Evolutionary conservation across 2,329 filamentous ascomycete genomes (phyloP).

Genomic region (Zymoseptoria crescenta): DNA sequence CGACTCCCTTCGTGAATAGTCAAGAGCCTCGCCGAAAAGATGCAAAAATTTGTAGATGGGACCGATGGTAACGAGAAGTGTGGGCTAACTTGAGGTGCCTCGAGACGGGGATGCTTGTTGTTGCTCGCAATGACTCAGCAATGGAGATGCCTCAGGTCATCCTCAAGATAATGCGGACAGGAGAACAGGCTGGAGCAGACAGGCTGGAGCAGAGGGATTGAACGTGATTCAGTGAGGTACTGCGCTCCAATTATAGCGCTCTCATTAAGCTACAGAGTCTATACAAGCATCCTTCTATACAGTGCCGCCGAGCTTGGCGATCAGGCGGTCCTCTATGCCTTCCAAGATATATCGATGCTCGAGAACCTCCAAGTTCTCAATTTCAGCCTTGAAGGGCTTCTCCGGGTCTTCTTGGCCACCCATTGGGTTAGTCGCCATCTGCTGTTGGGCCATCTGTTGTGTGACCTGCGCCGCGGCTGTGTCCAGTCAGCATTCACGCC

Average conservation of each 20-base stretch:
- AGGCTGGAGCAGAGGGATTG: background rate
- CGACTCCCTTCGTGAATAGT: background rate
- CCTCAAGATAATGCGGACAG: background rate
- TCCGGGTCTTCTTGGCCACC: slow-evolving; percentile 89
- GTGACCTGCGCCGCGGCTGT: slow-evolving; percentile 84
- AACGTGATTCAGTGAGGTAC: background rate
- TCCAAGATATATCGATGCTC: slow-evolving; percentile 90
- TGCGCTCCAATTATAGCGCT: background rate
- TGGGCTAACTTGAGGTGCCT: background rate
- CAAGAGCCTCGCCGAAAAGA: background rate
- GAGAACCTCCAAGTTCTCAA: slow-evolving; percentile 90
- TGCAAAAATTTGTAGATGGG: background rate
- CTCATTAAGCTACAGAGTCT: background rate
- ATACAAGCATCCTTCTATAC: slow-evolving; percentile 5
- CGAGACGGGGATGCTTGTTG: background rate
- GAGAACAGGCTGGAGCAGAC: background rate
- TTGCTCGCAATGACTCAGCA: background rate
- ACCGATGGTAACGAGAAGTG: no score
- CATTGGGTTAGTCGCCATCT: slow-evolving; percentile 65
- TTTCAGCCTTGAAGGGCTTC: slow-evolving; percentile 87
- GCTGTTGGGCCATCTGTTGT: slow-evolving; percentile 61
- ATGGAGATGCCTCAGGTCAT: background rate
- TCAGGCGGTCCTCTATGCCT: slow-evolving; percentile 74
- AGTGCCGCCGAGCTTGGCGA: slow-evolving; percentile 38
- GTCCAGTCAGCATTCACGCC: background rate